Evolutionary conservation across 75 land plant species (phyloP).

Genomic region (Cupressus sempervirens): DNA sequence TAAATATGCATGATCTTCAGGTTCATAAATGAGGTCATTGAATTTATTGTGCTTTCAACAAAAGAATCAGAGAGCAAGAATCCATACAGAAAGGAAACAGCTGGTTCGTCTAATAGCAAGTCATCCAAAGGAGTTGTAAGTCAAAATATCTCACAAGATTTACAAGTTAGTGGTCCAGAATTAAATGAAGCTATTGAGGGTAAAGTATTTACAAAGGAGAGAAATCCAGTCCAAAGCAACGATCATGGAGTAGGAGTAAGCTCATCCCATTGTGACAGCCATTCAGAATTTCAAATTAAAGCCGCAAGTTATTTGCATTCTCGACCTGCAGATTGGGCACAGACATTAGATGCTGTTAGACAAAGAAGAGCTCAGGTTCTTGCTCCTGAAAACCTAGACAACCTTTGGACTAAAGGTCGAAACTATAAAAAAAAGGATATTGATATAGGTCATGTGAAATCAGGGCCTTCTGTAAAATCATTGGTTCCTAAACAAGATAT

Average conservation of each 20-base stretch:
- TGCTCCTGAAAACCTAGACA: conserved; percentile 95
- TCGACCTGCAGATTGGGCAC: conserved; percentile 74
- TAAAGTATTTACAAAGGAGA: conserved; percentile 5
- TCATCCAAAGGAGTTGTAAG: not conserved
- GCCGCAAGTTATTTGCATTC: conserved; percentile 12
- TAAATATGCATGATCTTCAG: conserved; percentile 25
- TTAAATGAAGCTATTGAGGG: conserved; percentile 4
- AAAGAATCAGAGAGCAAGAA: conserved; percentile 33
- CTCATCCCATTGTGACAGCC: not conserved
- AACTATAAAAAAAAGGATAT: conserved; percentile 61
- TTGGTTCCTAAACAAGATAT: not conserved
- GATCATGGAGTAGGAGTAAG: conserved; percentile 1
- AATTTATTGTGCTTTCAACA: conserved; percentile 37
- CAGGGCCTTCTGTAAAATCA: conserved; percentile 4
- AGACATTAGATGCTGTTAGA: conserved; percentile 63
- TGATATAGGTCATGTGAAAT: conserved; percentile 17
- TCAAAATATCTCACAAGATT: conserved; percentile 5
- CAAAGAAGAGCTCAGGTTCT: conserved; percentile 82
- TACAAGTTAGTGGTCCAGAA: not conserved
- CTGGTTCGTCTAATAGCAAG: conserved; percentile 13
- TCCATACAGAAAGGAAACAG: conserved; percentile 3
- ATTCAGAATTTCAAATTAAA: not conserved
- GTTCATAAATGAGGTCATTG: conserved; percentile 80
- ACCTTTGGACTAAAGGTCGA: conserved; percentile 95
- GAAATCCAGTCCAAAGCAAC: not conserved